phyloP scores from a whole-genome alignment of 2,329 filamentous ascomycete genomes.

The Ilyonectria robusta region DNA sequence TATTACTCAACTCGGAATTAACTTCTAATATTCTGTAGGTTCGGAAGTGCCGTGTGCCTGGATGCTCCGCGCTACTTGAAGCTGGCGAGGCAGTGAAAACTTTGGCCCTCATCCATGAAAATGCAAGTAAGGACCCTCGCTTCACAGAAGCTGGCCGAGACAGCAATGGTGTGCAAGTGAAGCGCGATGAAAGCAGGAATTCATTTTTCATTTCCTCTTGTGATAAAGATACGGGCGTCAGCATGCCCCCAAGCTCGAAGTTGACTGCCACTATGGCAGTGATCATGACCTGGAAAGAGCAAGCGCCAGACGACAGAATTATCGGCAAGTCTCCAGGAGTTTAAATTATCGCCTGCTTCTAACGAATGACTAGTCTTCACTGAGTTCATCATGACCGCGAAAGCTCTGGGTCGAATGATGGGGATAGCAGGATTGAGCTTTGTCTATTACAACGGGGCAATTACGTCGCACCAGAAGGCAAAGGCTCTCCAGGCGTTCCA shows the following conservation, averaged over 20 bases:
- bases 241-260: slow-evolving; percentile 50
- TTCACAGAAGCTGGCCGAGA: slow-evolving; percentile 47
- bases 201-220: slow-evolving; percentile 44
- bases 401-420: slow-evolving; percentile 55
- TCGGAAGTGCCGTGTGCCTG: not conserved
- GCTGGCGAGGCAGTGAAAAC: slow-evolving; percentile 17
- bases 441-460: slow-evolving; percentile 55
- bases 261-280: slow-evolving; percentile 50
- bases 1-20: no score
- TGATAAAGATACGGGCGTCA: not conserved
- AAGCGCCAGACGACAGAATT: slow-evolving; percentile 55
- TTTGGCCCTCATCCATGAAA: not conserved
- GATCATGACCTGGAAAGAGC: slow-evolving; percentile 49
- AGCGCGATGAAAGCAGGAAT: slow-evolving; percentile 5
- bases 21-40: not conserved
- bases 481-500: slow-evolving; percentile 45
- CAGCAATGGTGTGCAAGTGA: slow-evolving; percentile 30
- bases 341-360: fast-evolving
- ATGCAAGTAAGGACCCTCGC: fast-evolving
- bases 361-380: slow-evolving; percentile 50
- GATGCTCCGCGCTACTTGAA: not conserved
- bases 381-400: slow-evolving; percentile 51
- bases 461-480: slow-evolving; percentile 29
- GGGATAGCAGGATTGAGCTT: slow-evolving; percentile 49
- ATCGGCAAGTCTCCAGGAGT: slow-evolving; percentile 49